phyloP scores from a whole-genome alignment of 352 stramenopile species.

The Hyaloperonospora brassicae region DNA sequence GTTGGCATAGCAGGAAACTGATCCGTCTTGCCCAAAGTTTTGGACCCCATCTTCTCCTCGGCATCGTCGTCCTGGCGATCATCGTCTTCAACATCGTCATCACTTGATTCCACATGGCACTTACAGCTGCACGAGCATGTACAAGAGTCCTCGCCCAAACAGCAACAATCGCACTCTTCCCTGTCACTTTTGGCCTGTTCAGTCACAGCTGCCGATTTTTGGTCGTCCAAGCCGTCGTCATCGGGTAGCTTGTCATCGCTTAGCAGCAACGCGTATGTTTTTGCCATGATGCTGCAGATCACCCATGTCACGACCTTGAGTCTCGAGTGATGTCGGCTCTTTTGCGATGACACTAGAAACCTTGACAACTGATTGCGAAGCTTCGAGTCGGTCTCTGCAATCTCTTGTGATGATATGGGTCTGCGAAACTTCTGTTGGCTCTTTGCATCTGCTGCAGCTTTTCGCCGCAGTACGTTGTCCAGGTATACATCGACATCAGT shows the following conservation, averaged over 20 bases:
- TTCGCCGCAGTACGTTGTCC: constrained; percentile 67
- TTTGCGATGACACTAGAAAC: constrained; percentile 64
- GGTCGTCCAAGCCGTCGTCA: constrained; percentile 10
- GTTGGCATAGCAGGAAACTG: constrained; percentile 21
- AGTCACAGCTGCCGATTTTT: constrained; percentile 7
- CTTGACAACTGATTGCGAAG: constrained; percentile 70
- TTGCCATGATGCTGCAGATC: constrained; percentile 77
- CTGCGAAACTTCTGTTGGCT: constrained; percentile 21
- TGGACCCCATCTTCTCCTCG: constrained; percentile 1
- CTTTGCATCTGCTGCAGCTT: constrained; percentile 32
- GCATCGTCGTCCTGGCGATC: constrained; percentile 2
- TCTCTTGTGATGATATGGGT: constrained; percentile 59
- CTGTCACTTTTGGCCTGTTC: constrained; percentile 35
- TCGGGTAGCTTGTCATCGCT: constrained; percentile 63
- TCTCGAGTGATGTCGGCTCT: constrained; percentile 70
- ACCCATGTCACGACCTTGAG: constrained; percentile 84
- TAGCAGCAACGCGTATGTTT: constrained; percentile 67
- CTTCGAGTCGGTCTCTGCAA: constrained; percentile 66
- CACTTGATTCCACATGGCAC: constrained; percentile 61
- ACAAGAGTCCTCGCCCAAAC: constrained; percentile 48
- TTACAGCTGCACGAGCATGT: constrained; percentile 53
- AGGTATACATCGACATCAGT: constrained; percentile 79
- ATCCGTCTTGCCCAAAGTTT: not conserved
- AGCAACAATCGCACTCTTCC: constrained; percentile 74
- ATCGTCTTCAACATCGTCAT: constrained; percentile 31